These are phyloP conservation scores for Hydrangea macrophylla DNA, from an alignment of 148 eudicot species.

Conservation along the genomic window DNA sequence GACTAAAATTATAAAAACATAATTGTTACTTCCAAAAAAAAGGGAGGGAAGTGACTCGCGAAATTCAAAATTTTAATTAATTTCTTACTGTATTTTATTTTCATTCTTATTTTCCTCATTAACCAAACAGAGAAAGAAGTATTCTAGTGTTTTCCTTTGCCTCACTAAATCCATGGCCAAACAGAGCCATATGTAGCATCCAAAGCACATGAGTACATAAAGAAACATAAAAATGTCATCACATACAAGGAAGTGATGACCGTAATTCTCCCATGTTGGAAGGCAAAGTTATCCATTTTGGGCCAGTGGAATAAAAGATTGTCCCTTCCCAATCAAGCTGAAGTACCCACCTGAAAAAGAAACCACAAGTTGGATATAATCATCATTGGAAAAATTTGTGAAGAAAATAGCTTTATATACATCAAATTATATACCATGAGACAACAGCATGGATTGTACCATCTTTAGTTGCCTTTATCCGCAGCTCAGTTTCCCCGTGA, in stretches of 20 bases:
- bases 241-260: slow-evolving; percentile 36
- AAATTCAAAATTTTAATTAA: no score
- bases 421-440: slow-evolving; percentile 68
- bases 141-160: no score
- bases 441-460: slow-evolving; percentile 81
- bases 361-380: slow-evolving; percentile 8
- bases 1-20: no score
- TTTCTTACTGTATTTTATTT: no score
- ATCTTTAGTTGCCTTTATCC: slow-evolving; percentile 52
- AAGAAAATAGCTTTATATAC: slow-evolving; percentile 6
- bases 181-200: no score
- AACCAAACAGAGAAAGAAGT: no score
- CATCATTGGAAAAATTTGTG: neutral
- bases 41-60: no score
- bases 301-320: slow-evolving; percentile 77
- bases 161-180: no score
- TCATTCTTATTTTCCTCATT: no score
- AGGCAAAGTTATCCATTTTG: slow-evolving; percentile 51
- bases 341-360: slow-evolving; percentile 76
- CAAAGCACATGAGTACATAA: neutral
- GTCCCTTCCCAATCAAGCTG: slow-evolving; percentile 90
- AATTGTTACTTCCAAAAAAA: no score
- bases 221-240: neutral
- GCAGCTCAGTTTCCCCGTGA: slow-evolving; percentile 47
- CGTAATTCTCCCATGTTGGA: slow-evolving; percentile 16